These are phyloP conservation scores for Geotrichum citri-aurantii DNA, from an alignment of 1,139 yeast species.

Conservation along the genomic window DNA sequence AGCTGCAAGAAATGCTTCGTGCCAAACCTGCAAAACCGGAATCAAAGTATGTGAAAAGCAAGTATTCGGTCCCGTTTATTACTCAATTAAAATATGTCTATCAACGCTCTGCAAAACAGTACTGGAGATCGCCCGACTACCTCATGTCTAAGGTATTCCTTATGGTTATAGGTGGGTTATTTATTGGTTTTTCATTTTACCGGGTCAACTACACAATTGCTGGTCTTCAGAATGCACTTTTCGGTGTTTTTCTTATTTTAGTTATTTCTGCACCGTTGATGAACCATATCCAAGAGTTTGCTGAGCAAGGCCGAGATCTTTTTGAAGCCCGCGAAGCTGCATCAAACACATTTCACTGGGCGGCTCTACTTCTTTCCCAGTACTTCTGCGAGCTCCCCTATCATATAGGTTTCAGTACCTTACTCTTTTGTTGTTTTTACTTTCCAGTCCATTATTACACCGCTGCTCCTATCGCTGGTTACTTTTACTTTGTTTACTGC, in stretches of 20 bases:
- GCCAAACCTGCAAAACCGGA: constrained; percentile 30
- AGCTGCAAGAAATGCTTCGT: constrained; percentile 38
- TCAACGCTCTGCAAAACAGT: constrained; percentile 35
- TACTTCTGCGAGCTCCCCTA: constrained; percentile 52
- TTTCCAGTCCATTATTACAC: constrained; percentile 50
- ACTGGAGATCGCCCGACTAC: constrained; percentile 39
- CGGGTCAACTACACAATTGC: constrained; percentile 44
- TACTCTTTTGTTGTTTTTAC: constrained; percentile 51
- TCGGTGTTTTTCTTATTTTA: constrained; percentile 47
- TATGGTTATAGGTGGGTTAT: constrained; percentile 40
- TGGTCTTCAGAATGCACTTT: constrained; percentile 50
- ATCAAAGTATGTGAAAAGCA: constrained; percentile 18
- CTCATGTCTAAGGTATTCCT: constrained; percentile 24
- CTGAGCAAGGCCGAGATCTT: constrained; percentile 50
- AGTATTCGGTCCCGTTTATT: constrained; percentile 30
- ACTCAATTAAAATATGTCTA: constrained; percentile 38
- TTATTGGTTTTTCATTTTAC: constrained; percentile 53
- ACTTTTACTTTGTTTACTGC: constrained; percentile 48
- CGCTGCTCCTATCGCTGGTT: constrained; percentile 47
- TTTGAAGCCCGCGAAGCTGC: constrained; percentile 59
- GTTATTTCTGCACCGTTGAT: constrained; percentile 49
- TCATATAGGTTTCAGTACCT: constrained; percentile 47
- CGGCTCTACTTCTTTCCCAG: constrained; percentile 49
- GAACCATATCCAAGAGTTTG: constrained; percentile 55
- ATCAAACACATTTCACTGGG: constrained; percentile 64